These are phyloP conservation scores for Bathelium albidoporum DNA, from an alignment of 495 filamentous ascomycete genomes.

Conservation along the genomic window DNA sequence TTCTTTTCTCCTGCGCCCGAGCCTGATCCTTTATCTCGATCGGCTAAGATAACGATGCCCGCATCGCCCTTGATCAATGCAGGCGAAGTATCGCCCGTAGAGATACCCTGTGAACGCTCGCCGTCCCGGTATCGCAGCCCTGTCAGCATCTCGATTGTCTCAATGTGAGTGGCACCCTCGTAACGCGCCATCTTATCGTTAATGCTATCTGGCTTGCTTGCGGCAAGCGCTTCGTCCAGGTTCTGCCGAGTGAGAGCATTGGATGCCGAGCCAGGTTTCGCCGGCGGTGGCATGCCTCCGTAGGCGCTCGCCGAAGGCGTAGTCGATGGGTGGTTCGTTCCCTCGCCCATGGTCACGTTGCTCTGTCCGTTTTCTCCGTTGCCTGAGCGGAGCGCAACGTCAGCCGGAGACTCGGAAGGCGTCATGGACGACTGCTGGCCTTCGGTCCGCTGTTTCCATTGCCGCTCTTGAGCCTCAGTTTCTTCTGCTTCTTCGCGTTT, in stretches of 20 bases:
- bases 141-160: conserved; percentile 89
- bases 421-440: conserved; percentile 41
- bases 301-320: conserved; percentile 20
- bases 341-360: not conserved
- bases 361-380: not conserved
- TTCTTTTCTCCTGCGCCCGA: conserved; percentile 71
- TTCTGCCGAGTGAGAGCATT: conserved; percentile 64
- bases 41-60: conserved; percentile 70
- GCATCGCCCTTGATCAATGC: conserved; percentile 75
- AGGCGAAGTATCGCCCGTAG: conserved; percentile 70
- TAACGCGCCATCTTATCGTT: conserved; percentile 66
- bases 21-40: conserved; percentile 45
- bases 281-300: conserved; percentile 56
- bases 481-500: conserved; percentile 81
- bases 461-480: conserved; percentile 39
- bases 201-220: conserved; percentile 60
- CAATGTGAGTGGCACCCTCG: conserved; percentile 64
- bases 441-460: conserved; percentile 44
- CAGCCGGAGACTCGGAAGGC: conserved; percentile 35
- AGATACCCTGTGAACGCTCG: conserved; percentile 79
- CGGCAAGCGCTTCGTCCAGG: conserved; percentile 63
- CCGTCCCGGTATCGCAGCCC: conserved; percentile 82
- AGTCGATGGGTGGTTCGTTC: not conserved
- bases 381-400: conserved; percentile 4
- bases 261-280: conserved; percentile 51